Base-by-base conservation (phyloP, 2,329 filamentous ascomycete genomes). In the Sphaerulina populicola region DNA sequence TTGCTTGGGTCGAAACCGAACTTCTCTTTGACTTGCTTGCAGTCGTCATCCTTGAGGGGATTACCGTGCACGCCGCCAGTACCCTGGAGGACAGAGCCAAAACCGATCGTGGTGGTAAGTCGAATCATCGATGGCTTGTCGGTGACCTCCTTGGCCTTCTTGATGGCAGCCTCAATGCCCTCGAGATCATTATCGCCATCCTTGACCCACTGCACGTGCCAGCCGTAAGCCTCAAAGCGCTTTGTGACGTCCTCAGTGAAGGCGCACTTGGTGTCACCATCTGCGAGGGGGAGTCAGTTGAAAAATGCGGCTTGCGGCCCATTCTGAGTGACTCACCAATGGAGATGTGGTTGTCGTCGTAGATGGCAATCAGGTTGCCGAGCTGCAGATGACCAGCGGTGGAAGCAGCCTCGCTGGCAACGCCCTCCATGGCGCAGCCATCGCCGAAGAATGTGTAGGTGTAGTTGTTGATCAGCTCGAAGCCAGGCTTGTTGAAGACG, bases 321-420 rank as follows among this genome's bases (percentile, higher is more conserved):
- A 3, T 4, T 39, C 15, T 10, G 15, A 12, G 9, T 37, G 6
- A 12, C 78, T 69, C 68, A 83, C 81, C 80, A 64, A 83, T 83
- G 61, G 81, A 94, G 69, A 98, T 97, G 73, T 95, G 86, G 82
- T 98, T 98, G 79, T 98, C 93, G 69, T 98, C 93, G 74, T 91
- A 98, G 74, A 98, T 80, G 73, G 81, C 83, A 74, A 97, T 97
- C 68, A 98, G 79, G 80, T 97, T 98, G 70, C 91, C 93, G 60
- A 98, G 83, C 80, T 97, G 86, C 72, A 97, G 80, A 77, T 98
- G 93, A 68, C 93, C 93, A 63, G 93, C 93, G 63, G 89, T 80
- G 55, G 89, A 95, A 63, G 80, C 88, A 66, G 93, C 91, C 78
- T 98, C 93, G 68, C 82, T 81, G 62, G 93, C 88, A 76, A 98